Conservation (phyloP, 306 rosid genomes). For the Erythrophleum fordii region DNA sequence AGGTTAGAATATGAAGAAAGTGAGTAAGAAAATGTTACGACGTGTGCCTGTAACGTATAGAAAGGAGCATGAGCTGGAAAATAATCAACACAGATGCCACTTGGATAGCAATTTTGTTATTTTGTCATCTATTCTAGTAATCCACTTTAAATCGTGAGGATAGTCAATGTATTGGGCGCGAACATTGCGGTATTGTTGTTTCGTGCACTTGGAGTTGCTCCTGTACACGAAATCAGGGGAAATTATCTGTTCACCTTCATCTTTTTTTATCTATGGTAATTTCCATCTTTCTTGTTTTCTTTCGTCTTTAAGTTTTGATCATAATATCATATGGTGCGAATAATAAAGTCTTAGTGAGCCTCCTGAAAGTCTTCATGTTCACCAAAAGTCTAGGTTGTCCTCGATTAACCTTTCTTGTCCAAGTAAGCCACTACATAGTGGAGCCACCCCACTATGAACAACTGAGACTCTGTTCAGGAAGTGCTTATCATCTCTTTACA, state of each 20-base stretch:
- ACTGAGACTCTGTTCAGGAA: constrained; percentile 35
- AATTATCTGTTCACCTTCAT: background rate
- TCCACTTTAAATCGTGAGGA: background rate
- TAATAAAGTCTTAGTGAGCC: background rate
- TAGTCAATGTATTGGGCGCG: background rate
- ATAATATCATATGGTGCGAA: background rate
- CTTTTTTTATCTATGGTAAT: background rate
- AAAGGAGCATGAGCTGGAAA: too few species aligned
- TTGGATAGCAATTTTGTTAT: background rate
- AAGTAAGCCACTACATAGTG: constrained; percentile 38
- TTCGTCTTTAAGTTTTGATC: too few species aligned
- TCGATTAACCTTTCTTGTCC: constrained; percentile 34
- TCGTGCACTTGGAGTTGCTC: background rate
- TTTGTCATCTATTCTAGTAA: background rate
- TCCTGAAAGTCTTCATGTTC: constrained; percentile 21
- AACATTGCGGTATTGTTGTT: background rate
- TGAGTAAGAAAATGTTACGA: too few species aligned
- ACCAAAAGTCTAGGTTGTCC: constrained; percentile 32
- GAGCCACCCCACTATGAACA: constrained; percentile 43
- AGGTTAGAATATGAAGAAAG: too few species aligned
- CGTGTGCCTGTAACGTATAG: too few species aligned
- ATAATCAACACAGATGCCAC: background rate
- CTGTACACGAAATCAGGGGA: background rate
- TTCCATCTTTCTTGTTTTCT: background rate
- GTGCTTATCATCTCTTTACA: constrained; percentile 37